phyloP scores from a whole-genome alignment of 2,329 filamentous ascomycete genomes.

The Pseudohalonectria lignicola region DNA sequence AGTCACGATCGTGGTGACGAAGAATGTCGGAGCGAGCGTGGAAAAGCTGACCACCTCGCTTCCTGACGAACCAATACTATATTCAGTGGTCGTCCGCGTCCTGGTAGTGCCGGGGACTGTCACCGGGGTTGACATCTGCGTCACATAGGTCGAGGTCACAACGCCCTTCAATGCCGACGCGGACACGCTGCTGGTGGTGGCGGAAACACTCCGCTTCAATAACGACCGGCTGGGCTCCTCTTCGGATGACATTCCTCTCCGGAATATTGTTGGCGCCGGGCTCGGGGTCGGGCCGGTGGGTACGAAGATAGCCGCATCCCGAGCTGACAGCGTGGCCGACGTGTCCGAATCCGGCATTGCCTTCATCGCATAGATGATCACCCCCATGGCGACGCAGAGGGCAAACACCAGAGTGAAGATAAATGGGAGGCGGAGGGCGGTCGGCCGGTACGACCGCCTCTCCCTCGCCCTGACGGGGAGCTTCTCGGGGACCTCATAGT shows the following conservation, averaged over 20 bases:
- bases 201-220: no score
- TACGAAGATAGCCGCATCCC: background rate
- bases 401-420: conserved; percentile 13
- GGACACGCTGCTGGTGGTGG: no score
- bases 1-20: no score
- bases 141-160: background rate
- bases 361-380: conserved; percentile 16
- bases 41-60: no score
- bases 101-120: background rate
- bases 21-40: no score
- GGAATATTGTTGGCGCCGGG: background rate
- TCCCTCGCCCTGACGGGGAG: background rate
- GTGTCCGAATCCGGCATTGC: conserved; percentile 19
- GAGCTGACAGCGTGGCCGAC: background rate
- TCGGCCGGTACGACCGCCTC: conserved; percentile 19
- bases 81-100: no score
- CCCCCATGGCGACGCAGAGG: conserved; percentile 13
- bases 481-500: conserved; percentile 10
- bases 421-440: conserved; percentile 21
- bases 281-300: background rate
- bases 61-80: no score
- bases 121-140: background rate
- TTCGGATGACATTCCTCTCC: no score
- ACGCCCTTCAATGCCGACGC: background rate
- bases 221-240: no score